These are phyloP conservation scores for Tardiomyces depauwii DNA, from an alignment of 1,139 yeast genomes.

Conservation along the genomic window DNA sequence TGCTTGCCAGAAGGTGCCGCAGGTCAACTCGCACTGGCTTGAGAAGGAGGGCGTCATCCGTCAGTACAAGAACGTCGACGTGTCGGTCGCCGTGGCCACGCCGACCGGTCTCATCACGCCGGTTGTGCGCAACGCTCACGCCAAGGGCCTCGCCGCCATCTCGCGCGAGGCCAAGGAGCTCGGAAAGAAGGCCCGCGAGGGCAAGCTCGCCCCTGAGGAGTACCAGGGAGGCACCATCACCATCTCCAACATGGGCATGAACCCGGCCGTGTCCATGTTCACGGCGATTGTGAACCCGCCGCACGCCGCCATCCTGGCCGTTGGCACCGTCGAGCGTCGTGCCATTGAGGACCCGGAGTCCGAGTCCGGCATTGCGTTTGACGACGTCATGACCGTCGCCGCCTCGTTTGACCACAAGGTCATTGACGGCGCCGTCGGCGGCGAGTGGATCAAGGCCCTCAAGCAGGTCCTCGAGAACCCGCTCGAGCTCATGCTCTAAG, in stretches of 20 bases:
- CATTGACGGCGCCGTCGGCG: conserved; percentile 96
- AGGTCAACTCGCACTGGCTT: conserved; percentile 89
- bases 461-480: conserved; percentile 93
- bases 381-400: conserved; percentile 81
- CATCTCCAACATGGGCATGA: conserved; percentile 98
- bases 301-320: conserved; percentile 85
- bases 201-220: conserved; percentile 89
- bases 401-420: conserved; percentile 98
- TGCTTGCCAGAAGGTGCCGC: conserved; percentile 87
- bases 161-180: conserved; percentile 81
- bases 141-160: conserved; percentile 74
- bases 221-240: conserved; percentile 99
- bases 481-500: conserved; percentile 73
- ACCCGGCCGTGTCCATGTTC: conserved; percentile 81
- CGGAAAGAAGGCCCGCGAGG: conserved; percentile 92
- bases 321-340: conserved; percentile 86
- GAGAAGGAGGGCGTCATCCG: conserved; percentile 84
- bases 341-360: conserved; percentile 89
- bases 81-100: conserved; percentile 97
- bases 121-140: conserved; percentile 76
- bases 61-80: conserved; percentile 85
- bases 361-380: conserved; percentile 86
- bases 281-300: conserved; percentile 98
- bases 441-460: conserved; percentile 89
- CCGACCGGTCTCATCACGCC: conserved; percentile 97